Evolutionary conservation across 495 filamentous ascomycete species (phyloP).

Genomic region (Aspergillus sclerotiicarbonarius): DNA sequence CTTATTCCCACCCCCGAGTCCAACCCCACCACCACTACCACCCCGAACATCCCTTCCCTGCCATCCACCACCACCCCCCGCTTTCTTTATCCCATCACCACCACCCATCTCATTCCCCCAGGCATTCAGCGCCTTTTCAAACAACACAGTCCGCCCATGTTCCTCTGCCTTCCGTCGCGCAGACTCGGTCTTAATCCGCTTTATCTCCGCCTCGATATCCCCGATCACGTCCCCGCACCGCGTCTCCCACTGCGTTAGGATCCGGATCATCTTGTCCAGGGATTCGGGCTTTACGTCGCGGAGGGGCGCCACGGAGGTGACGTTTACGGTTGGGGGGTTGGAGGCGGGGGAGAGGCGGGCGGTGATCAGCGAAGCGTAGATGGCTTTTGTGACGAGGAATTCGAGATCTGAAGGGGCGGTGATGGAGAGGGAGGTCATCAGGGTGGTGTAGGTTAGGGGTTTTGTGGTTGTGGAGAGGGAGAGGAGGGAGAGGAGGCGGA

Average conservation of each 20-base stretch:
- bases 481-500: conserved; percentile 86
- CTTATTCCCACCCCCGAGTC: conserved; percentile 35
- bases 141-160: conserved; percentile 39
- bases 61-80: conserved; percentile 8
- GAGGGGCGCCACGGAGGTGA: conserved; percentile 76
- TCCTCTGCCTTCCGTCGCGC: conserved; percentile 51
- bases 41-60: conserved; percentile 17
- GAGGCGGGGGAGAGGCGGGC: conserved; percentile 76
- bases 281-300: conserved; percentile 76
- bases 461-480: conserved; percentile 62
- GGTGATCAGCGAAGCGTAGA: conserved; percentile 79
- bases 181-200: conserved; percentile 52
- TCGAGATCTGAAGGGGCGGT: conserved; percentile 70
- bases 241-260: conserved; percentile 69
- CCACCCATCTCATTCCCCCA: conserved; percentile 15
- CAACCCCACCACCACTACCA: conserved; percentile 18
- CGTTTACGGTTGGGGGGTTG: conserved; percentile 62
- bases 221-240: conserved; percentile 73
- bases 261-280: conserved; percentile 61
- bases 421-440: conserved; percentile 67
- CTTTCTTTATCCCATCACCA: not conserved
- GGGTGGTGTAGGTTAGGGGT: conserved; percentile 68
- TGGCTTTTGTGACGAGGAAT: conserved; percentile 81
- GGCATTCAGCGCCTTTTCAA: conserved; percentile 45
- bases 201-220: conserved; percentile 72